Base-by-base conservation (phyloP, 2,329 filamentous ascomycete genomes). In the Apiospora pterosperma region DNA sequence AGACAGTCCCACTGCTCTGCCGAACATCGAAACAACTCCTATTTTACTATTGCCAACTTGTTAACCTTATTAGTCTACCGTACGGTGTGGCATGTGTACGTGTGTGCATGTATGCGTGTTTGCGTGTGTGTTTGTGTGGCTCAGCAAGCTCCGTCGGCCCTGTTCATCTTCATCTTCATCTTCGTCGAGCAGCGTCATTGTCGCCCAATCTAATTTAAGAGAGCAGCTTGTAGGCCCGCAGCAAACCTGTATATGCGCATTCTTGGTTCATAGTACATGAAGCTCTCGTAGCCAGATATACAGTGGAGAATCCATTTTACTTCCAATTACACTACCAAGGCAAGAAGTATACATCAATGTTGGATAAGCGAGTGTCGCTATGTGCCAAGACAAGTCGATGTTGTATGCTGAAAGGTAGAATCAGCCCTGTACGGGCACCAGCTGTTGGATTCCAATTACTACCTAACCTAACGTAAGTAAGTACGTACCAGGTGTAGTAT, bases 21-120 rank as follows among this genome's bases (percentile, higher is more conserved):
- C 48, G 48, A 55, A 55, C 48, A 34, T 55, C 48, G 48, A 55
- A 55, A 34, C 48, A 55, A 55, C 48, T 55, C 48, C 48, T 55
- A 55, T 55, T 55, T 34, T 34, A 21, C 34, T n/a, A 55, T 34
- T 31, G 11, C 48, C 25, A 55, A 7, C 48, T 34, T 55, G 48
- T 34, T 21, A 55, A 34, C 48, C 28, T 55, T 34, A 34, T 55
- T 34, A 34, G 48, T 55, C 19, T 28, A 55, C 25, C 28, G 42
- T 21, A 14, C n/a, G n/a, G n/a, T n/a, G n/a, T n/a, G n/a, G n/a
- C n/a, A n/a, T n/a, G n/a, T n/a, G n/a, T n/a, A n/a, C n/a, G n/a
- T n/a, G n/a, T n/a, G 48, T 31, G 21, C 48, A 19, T 34, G 25
- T n/a, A 10, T n/a, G 16, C 12, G 44, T 8, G 11, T 28, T 5